Base-by-base conservation (phyloP, 257 asterid genomes). In the Nicotiana tabacum region DNA sequence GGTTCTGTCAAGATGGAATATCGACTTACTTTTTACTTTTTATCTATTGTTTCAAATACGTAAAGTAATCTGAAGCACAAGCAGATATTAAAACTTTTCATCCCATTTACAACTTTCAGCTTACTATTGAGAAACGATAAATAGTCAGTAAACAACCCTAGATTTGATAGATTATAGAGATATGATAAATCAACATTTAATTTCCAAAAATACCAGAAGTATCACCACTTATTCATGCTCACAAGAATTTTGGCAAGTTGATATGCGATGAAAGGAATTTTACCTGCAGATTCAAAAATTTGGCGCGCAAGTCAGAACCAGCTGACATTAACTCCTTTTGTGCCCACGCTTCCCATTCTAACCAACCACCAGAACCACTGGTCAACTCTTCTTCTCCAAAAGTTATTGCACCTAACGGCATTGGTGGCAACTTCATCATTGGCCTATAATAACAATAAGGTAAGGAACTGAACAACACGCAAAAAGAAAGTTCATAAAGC, bases 341-440 rank as follows among this genome's bases (percentile, higher is more conserved):
- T 78, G 98, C 94, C 98, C 98, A 94, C 78, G 86, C 84, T 88
- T 96, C 98, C 99, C 99, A 96, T 83, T 92, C 91, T 80, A 78
- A 80, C 95, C 90, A 89, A 86, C 84, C 82, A 84, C 84, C 83
- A 64, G 37, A 32, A 69, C 39, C 62, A 79, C 78, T 81, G 35
- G 69, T 87, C 83, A 29, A 81, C 82, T 83, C 84, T 62, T 74
- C 87, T 80, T 87, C 81, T 72, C 29, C 39, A 56, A 58, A 69
- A 39, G 58, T 58, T 66, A 84, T 72, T 33, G 86, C 92, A 78
- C 78, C 77, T 53, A 93, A 85, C 3, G 98, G 98, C 90, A 90
- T 87, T 81, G 87, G 70, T 21, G 94, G 95, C 70, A 92, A 81
- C 85, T 85, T 88, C 85, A 87, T 92, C 29, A 35, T 80, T 77